Evolutionary conservation across 202 grass and related monocot genomes (phyloP).

Genomic region (Zoysia matrella): DNA sequence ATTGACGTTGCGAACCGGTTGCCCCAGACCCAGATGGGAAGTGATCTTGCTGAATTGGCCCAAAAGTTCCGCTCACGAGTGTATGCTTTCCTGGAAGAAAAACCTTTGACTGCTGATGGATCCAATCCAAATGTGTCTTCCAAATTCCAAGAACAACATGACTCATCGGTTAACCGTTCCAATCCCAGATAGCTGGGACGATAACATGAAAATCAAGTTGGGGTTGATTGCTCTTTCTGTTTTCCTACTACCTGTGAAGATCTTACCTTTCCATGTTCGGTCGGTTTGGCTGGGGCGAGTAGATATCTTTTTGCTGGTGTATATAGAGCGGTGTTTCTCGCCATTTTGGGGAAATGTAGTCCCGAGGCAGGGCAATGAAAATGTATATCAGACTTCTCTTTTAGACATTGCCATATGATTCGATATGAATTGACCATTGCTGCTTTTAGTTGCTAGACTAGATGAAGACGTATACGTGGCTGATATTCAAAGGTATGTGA

Average conservation of each 20-base stretch:
- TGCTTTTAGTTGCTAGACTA: not conserved
- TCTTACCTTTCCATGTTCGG: not conserved
- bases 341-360: constrained; percentile 57
- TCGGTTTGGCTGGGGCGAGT: constrained; percentile 44
- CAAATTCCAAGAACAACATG: constrained; percentile 33
- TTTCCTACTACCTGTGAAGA: constrained; percentile 12
- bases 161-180: constrained; percentile 6
- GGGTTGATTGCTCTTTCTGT: not conserved
- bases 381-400: constrained; percentile 21
- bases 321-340: constrained; percentile 48
- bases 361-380: constrained; percentile 3
- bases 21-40: constrained; percentile 59
- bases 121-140: constrained; percentile 18
- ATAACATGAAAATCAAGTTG: not conserved
- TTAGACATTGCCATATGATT: not conserved
- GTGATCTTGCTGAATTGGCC: constrained; percentile 66
- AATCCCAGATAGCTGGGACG: constrained; percentile 7
- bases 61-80: constrained; percentile 68
- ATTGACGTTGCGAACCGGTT: constrained; percentile 69
- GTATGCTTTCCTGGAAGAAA: constrained; percentile 65
- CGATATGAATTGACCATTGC: not conserved
- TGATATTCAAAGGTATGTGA: too few relatives aligned
- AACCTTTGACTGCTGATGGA: constrained; percentile 34
- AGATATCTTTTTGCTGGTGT: constrained; percentile 46
- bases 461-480: too few relatives aligned